Evolutionary conservation across 2,329 filamentous ascomycete species (phyloP).

Genomic region (Xylaria digitata): DNA sequence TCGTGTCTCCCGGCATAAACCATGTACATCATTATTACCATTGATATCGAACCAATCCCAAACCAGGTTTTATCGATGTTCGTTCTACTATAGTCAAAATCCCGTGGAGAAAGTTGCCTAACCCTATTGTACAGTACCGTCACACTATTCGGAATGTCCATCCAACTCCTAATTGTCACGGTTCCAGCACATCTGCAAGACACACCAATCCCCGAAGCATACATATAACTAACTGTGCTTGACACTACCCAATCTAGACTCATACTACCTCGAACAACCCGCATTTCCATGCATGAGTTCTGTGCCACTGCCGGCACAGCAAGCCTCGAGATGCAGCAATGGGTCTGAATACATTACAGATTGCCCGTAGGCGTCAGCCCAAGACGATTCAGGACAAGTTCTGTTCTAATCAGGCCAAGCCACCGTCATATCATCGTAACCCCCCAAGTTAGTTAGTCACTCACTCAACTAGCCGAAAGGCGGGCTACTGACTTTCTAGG

Average conservation of each 20-base stretch:
- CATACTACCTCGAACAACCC: neutral
- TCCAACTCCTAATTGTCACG: constrained; percentile 24
- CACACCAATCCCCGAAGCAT: constrained; percentile 26
- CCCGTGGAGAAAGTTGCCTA: constrained; percentile 1
- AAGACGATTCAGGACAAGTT: constrained; percentile 15
- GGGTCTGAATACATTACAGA: constrained; percentile 13
- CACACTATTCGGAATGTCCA: no score
- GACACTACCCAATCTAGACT: constrained; percentile 10
- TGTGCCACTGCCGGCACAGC: constrained; percentile 19
- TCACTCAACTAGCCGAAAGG: constrained; percentile 14
- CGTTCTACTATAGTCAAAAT: neutral
- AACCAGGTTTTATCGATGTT: constrained; percentile 2
- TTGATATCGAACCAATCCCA: neutral
- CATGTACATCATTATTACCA: constrained; percentile 12
- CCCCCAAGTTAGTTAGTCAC: constrained; percentile 4
- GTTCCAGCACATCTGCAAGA: constrained; percentile 37
- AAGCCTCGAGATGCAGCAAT: constrained; percentile 19
- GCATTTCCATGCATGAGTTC: constrained; percentile 21
- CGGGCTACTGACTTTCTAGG: neutral
- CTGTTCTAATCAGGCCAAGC: constrained; percentile 5
- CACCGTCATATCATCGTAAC: constrained; percentile 12
- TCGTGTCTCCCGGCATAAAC: constrained; percentile 2
- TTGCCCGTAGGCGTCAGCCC: constrained; percentile 13
- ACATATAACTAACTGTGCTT: constrained; percentile 10
- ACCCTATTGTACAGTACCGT: neutral